These are phyloP conservation scores for Rhodamnia rubescens DNA, from an alignment of 345 rosid species.

Conservation along the genomic window DNA sequence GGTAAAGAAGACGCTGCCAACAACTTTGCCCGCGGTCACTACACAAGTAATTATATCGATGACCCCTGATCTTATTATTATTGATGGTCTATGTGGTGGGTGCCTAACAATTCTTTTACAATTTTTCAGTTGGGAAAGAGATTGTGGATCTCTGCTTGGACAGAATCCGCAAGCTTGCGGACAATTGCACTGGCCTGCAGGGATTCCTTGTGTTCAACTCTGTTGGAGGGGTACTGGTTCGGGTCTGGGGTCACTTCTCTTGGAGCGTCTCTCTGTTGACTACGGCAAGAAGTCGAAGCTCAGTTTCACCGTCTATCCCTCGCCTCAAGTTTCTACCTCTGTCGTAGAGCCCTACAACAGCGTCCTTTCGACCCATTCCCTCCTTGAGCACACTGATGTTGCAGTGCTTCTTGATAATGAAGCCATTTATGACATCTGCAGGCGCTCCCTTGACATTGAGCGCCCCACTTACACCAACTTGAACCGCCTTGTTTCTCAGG, in stretches of 20 bases:
- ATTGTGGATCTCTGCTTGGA: slow-evolving; percentile 52
- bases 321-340: slow-evolving; percentile 54
- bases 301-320: slow-evolving; percentile 47
- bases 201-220: slow-evolving; percentile 56
- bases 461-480: slow-evolving; percentile 53
- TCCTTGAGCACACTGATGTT: slow-evolving; percentile 52
- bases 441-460: slow-evolving; percentile 53
- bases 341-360: slow-evolving; percentile 53
- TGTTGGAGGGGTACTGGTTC: slow-evolving; percentile 62
- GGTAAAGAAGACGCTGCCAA: slow-evolving; percentile 58
- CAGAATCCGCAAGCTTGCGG: slow-evolving; percentile 46
- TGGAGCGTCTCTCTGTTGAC: slow-evolving; percentile 56
- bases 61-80: not conserved
- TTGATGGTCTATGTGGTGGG: no score
- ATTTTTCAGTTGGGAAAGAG: slow-evolving; percentile 34
- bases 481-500: slow-evolving; percentile 53
- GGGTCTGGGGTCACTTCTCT: slow-evolving; percentile 44
- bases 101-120: not conserved
- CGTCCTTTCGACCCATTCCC: slow-evolving; percentile 47
- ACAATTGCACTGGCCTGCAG: slow-evolving; percentile 54
- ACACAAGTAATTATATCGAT: slow-evolving; percentile 15
- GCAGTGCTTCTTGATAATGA: slow-evolving; percentile 45
- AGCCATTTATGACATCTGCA: slow-evolving; percentile 51
- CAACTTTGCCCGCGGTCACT: slow-evolving; percentile 53
- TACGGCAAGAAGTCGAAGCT: slow-evolving; percentile 51